These are phyloP conservation scores for Fusarium lyarnte DNA, from an alignment of 2,329 filamentous ascomycete species.

Conservation along the genomic window DNA sequence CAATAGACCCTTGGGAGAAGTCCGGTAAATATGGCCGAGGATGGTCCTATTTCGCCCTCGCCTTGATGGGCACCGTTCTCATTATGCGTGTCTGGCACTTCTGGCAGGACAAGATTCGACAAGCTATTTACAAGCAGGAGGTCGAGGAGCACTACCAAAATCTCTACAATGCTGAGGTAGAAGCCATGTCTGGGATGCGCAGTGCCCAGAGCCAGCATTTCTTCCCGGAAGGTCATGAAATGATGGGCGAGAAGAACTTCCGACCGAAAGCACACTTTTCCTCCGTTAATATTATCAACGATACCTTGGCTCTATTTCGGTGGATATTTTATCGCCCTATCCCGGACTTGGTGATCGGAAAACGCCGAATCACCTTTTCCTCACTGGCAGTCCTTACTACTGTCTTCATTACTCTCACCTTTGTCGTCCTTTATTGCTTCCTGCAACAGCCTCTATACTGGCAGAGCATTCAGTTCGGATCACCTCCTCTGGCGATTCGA, in stretches of 20 bases:
- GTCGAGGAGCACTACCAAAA: slow-evolving; percentile 71
- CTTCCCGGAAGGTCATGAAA: slow-evolving; percentile 72
- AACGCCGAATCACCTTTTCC: slow-evolving; percentile 79
- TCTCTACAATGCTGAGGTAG: slow-evolving; percentile 61
- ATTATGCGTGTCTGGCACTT: slow-evolving; percentile 83
- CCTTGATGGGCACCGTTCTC: slow-evolving; percentile 73
- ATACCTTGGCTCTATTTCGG: slow-evolving; percentile 81
- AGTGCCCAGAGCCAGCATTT: slow-evolving; percentile 72
- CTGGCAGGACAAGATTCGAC: slow-evolving; percentile 93
- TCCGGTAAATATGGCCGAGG: slow-evolving; percentile 87
- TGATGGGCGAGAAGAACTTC: slow-evolving; percentile 63
- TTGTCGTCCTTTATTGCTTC: slow-evolving; percentile 84
- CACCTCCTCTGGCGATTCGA: slow-evolving; percentile 86
- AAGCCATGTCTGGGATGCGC: slow-evolving; percentile 56
- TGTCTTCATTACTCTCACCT: slow-evolving; percentile 72
- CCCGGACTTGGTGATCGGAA: slow-evolving; percentile 75
- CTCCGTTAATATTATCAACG: slow-evolving; percentile 78
- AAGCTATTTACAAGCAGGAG: slow-evolving; percentile 87
- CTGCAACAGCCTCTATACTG: slow-evolving; percentile 90
- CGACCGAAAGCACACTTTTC: slow-evolving; percentile 78
- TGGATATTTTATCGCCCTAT: slow-evolving; percentile 91
- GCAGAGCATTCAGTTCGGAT: slow-evolving; percentile 85
- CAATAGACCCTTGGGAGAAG: slow-evolving; percentile 80
- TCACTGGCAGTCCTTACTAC: slow-evolving; percentile 78
- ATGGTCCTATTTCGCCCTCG: slow-evolving; percentile 88